These are phyloP conservation scores for Cucumis melo DNA, from an alignment of 306 rosid species.

Conservation along the genomic window DNA sequence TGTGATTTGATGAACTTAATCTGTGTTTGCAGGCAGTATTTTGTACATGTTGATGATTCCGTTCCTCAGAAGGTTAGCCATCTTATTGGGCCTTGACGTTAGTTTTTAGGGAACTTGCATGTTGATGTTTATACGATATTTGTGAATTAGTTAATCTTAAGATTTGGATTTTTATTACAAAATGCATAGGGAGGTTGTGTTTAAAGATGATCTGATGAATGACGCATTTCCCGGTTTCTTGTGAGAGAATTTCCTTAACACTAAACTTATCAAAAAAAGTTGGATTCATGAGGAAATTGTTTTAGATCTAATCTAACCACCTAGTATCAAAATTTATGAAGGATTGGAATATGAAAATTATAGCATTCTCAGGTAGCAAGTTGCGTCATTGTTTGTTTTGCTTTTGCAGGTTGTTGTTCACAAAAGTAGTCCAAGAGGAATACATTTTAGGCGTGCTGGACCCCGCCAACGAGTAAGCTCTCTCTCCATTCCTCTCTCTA, in stretches of 20 bases:
- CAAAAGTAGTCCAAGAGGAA: slow-evolving; percentile 70
- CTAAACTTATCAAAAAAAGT: background rate
- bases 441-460: slow-evolving; percentile 92
- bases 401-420: slow-evolving; percentile 54
- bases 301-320: background rate
- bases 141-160: background rate
- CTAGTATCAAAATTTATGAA: background rate
- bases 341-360: background rate
- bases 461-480: slow-evolving; percentile 73
- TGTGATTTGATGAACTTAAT: slow-evolving; percentile 3
- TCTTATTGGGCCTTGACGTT: background rate
- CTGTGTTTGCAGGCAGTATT: slow-evolving; percentile 63
- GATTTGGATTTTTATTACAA: background rate
- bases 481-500: background rate
- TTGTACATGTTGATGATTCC: slow-evolving; percentile 74
- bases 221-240: background rate
- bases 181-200: background rate
- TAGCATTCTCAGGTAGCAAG: background rate
- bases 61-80: slow-evolving; percentile 59
- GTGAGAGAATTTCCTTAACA: background rate
- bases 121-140: background rate
- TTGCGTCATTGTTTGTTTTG: background rate
- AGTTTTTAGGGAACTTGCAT: background rate
- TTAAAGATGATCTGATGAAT: background rate
- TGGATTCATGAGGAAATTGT: background rate